Base-by-base conservation (phyloP, 2,329 filamentous ascomycete genomes). In the Cladophialophora chaetospira region DNA sequence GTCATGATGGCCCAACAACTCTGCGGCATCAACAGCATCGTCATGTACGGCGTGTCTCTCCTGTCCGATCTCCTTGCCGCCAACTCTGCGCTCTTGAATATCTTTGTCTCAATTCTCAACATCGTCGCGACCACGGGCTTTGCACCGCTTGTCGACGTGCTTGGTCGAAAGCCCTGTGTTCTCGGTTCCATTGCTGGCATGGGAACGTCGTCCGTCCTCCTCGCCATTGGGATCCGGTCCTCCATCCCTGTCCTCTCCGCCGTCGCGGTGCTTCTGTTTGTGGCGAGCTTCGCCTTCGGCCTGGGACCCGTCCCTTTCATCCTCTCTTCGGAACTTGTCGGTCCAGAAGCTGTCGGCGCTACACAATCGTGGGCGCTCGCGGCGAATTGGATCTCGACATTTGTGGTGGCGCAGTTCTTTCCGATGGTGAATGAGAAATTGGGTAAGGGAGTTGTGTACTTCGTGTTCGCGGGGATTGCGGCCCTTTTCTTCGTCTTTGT, bases 1-100 rank as follows among this genome's bases (percentile, higher is more conserved):
- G 87, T 96, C 65, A 97, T 97, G 92, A 81, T 92, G 57, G 88
- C 89, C 0, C 94, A 97, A 71, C 94, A 99, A 71, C 80, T 97
- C 26, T 93, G 89, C 55, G 93, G 91, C 42, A 63, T 97, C 33
- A 93, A 89, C 57, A 93, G 91, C 44, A 93, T 97, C 76, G 97
- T 99, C 74, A 97, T 99, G 92, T 99, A 99, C 73, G 96, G 92
- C 2, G 94, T 97, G 4, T 91, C 89, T 0, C 84, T 99, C 1
- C 82, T 99, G 11, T 85, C 88, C 28, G 85, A 86, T 61, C 82
- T 97, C 1, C 82, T 99, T 0, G 88, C 90, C 3, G 84, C 91
- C 44, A 91, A 86, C 60, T 93, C 92, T 0, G 88, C 88, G 0
- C 76, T 95, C 1, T 81, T 99, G 50, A 96, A 93, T 53, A 93